Evolutionary conservation across 2,329 filamentous ascomycete species (phyloP), one percentile per base, ranked within the genome.

Genomic region (Fusarium mangiferae): DNA sequence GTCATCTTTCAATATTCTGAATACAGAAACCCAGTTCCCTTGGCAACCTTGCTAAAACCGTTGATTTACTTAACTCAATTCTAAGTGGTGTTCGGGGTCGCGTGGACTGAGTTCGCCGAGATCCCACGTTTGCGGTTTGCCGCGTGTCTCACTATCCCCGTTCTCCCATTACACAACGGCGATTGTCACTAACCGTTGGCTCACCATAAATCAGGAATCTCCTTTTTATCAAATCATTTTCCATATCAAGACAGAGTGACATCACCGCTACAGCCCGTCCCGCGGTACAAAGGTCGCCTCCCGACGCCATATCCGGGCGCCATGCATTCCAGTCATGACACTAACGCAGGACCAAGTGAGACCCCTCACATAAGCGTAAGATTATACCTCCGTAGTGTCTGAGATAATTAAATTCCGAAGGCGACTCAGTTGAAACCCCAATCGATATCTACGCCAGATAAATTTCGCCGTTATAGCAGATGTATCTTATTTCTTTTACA

Each of bases 221-320:
- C 3, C 8, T 4, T 24, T 13, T 28, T 28, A 28, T 46, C 11
- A n/a, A 39, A 36, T 30, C 3, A 35, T 7, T 5, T 2, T 20
- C 7, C 4, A 7, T 12, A 6, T 15, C 0, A 2, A 20, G 12
- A 26, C 8, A 51, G 22, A 22, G 24, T 68, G 33, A 20, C 26
- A 42, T 44, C 13, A 20, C 30, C 6, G 9, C 7, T 30, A 8
- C 2, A 14, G 6, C 5, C 35, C 14, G 4, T 22, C 14, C 10
- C 39, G 10, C n/a, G 7, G 18, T 10, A 12, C 22, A 14, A 26
- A 55, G 12, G n/a, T 46, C 13, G 14, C 35, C 24, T 42, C n/a
- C 26, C 33, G 15, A 24, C 44, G 52, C 67, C 59, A 66, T 70
- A 44, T 70, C 52, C 66, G 52, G 66, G 46, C 52, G 59, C 45